Conservation (phyloP, 2,329 filamentous ascomycete species). For the Pseudogymnoascus sp. region DNA sequence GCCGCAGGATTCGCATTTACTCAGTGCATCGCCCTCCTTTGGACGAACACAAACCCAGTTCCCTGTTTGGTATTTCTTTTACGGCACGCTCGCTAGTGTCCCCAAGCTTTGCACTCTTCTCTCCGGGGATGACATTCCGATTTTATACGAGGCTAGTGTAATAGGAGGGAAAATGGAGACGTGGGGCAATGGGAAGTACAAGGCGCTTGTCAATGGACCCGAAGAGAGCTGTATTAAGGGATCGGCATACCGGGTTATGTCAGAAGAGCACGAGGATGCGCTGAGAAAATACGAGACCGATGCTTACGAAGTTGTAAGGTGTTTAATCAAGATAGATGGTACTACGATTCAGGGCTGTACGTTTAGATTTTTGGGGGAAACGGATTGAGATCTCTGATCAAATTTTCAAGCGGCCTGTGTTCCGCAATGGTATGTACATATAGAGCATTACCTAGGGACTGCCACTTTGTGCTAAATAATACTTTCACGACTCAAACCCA, state of each 20-base stretch:
- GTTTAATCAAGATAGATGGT: conserved; percentile 22
- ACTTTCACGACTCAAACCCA: neutral
- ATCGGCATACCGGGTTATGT: conserved; percentile 26
- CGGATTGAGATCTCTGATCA: neutral
- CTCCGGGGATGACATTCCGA: conserved; percentile 15
- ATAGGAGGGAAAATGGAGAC: conserved; percentile 25
- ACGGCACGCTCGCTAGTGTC: conserved; percentile 30
- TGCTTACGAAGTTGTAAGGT: conserved; percentile 31
- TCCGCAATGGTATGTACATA: neutral
- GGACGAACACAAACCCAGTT: conserved; percentile 14
- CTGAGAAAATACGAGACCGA: conserved; percentile 31
- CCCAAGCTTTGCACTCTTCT: conserved; percentile 27
- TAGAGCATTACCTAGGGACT: too few relatives aligned
- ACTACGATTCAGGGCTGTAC: conserved; percentile 19
- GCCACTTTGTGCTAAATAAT: neutral
- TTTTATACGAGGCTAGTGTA: conserved; percentile 24
- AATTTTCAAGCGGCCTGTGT: neutral
- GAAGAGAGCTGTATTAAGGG: conserved; percentile 20
- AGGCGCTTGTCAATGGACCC: conserved; percentile 29
- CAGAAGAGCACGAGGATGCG: conserved; percentile 27
- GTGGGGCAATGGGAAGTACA: conserved; percentile 32
- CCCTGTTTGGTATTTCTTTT: conserved; percentile 36
- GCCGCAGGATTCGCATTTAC: conserved; percentile 4
- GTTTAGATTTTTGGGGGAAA: conserved; percentile 21
- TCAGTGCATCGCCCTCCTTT: neutral